Percentiles rank a stretch among this genome's conserved stretches.
These are phyloP conservation scores for Chenopodium berlandieri DNA, from an alignment of 148 eudicot species.

Conservation along the genomic window DNA sequence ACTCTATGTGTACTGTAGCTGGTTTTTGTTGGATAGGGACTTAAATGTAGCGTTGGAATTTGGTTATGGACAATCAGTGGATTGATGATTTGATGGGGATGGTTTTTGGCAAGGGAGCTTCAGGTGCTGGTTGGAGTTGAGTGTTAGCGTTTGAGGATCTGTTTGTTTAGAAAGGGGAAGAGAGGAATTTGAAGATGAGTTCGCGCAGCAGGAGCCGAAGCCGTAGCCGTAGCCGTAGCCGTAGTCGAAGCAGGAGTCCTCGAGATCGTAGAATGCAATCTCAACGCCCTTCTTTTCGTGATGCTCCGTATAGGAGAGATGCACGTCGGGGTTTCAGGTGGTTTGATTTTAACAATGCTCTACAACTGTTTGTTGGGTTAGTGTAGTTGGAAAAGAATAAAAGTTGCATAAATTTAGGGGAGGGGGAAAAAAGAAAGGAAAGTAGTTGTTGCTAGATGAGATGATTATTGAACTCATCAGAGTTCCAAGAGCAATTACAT, in stretches of 20 bases:
- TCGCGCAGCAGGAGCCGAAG: conserved; percentile 46
- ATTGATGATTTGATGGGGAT: conserved; percentile 54
- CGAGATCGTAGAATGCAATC: conserved; percentile 78
- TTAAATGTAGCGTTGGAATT: conserved; percentile 31
- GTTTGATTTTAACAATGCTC: conserved; percentile 40
- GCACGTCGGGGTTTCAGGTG: conserved; percentile 91
- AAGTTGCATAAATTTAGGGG: background rate
- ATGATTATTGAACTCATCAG: background rate
- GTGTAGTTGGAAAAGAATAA: conserved; percentile 11
- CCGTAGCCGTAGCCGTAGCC: conserved; percentile 36
- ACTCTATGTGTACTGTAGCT: conserved; percentile 27
- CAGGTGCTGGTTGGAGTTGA: conserved; percentile 51
- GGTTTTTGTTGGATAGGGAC: conserved; percentile 39
- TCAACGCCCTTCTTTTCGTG: conserved; percentile 72
- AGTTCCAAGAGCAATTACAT: background rate
- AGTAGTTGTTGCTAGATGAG: background rate
- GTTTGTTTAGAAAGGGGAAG: conserved; percentile 43
- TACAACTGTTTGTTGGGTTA: conserved; percentile 18
- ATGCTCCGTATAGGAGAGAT: conserved; percentile 94
- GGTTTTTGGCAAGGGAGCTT: conserved; percentile 46
- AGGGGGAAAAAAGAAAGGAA: background rate
- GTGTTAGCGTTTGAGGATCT: conserved; percentile 43
- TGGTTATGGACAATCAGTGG: conserved; percentile 35
- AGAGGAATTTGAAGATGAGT: conserved; percentile 61
- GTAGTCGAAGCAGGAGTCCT: conserved; percentile 91